Base-by-base conservation (phyloP, 2,329 filamentous ascomycete species). In the Chaetomiaceae sp. region DNA sequence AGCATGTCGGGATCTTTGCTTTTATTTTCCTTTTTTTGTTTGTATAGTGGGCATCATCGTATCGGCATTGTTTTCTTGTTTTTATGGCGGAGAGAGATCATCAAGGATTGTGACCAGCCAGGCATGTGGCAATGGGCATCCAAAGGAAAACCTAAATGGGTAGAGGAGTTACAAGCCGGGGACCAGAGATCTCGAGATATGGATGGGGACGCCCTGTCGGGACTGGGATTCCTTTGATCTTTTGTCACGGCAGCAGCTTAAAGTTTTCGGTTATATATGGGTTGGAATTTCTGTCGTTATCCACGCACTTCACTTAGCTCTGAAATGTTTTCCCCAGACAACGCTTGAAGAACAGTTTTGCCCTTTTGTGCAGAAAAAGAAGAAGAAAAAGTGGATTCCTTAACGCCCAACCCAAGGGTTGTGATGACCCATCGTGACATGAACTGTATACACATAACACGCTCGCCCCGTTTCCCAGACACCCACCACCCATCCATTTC, bases 31-130 rank as follows among this genome's bases (percentile, higher is more conserved):
- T 17, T 44, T 8, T 45, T 19, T 27, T 45, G 12, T 25, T 40
- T 40, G 14, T 40, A 12, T 40, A 41, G 17, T 46, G 16, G 43
- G 48, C 43, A 46, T 51, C 37, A 46, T 41, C 7, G 12, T 35
- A 35, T 44, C 31, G 48, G 48, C 43, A 51, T 46, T n/a, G 19
- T 41, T 41, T 45, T 42, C 31, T 16, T 43, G n/a, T 20, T 37
- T 25, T 4, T 9, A 20, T 21, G 31, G 13, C 14, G 19, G 30
- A 35, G 25, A 16, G 14, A n/a, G 31, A 17, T 17, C 25, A 40
- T 23, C 12, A 19, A 21, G n/a, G 14, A 13, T 13, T 20, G 39
- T 9, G 8, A 31, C n/a, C n/a, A 41, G 7, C 5, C 16, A 21
- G 9, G 21, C 30, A 38, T 23, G 39, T 42, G 25, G 30, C 19